A percentile compares a stretch with the other conserved stretches of the same genome.
phyloP scores from a whole-genome alignment of 1,139 yeast species.

The Hyphopichia pseudoburtonii region DNA sequence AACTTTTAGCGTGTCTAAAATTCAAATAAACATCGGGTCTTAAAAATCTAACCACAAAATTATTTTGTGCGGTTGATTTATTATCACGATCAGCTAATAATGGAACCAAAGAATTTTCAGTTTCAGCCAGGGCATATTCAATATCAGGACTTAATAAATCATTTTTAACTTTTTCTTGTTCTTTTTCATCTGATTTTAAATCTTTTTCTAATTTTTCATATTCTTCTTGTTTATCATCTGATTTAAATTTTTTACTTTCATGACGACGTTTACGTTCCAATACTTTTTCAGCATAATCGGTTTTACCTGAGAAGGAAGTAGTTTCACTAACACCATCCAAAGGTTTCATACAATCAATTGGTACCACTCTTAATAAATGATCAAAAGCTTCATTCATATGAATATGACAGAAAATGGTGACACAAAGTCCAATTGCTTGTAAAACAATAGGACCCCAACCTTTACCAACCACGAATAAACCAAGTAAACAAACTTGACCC shows the following conservation, averaged over 20 bases:
- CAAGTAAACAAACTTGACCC: constrained; percentile 82
- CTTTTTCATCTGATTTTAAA: constrained; percentile 7
- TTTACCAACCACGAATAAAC: constrained; percentile 84
- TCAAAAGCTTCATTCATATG: constrained; percentile 63
- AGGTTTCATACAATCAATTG: constrained; percentile 68
- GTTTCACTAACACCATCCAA: constrained; percentile 70
- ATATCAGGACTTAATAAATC: constrained; percentile 22
- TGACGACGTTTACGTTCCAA: constrained; percentile 16
- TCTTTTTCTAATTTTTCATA: constrained; percentile 9
- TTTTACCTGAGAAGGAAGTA: constrained; percentile 44
- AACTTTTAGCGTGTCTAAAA: constrained; percentile 51
- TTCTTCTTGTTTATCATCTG: constrained; percentile 16
- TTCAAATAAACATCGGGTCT: constrained; percentile 67
- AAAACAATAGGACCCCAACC: constrained; percentile 93
- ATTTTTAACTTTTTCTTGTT: constrained; percentile 20
- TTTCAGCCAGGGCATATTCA: constrained; percentile 1
- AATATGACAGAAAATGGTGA: constrained; percentile 67
- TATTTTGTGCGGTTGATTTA: constrained; percentile 28
- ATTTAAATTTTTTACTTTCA: constrained; percentile 12
- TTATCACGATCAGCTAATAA: constrained; percentile 56
- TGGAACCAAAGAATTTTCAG: constrained; percentile 28
- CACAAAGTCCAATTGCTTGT: constrained; percentile 62
- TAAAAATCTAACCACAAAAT: constrained; percentile 47
- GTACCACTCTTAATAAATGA: constrained; percentile 56
- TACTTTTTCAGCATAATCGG: constrained; percentile 38